Evolutionary conservation across 257 asterid species (phyloP).

Genomic region (Solanum stenotomum): DNA sequence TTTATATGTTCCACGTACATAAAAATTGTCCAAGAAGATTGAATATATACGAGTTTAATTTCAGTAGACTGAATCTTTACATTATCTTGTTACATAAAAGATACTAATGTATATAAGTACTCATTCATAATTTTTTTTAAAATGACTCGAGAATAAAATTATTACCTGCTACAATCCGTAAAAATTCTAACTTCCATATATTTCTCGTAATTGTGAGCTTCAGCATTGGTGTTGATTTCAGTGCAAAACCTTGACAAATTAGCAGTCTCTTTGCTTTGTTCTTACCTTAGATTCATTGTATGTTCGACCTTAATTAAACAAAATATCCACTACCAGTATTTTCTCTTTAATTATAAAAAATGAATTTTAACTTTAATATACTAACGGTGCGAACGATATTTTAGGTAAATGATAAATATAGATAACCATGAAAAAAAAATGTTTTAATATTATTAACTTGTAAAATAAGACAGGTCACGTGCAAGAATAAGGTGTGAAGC

Average conservation of each 20-base stretch:
- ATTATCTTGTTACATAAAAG: neutral
- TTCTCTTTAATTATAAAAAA: neutral
- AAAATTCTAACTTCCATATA: neutral
- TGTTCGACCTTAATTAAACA: constrained; percentile 27
- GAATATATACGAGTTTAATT: no score
- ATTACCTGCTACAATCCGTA: neutral
- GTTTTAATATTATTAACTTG: neutral
- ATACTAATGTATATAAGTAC: no score
- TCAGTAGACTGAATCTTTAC: neutral
- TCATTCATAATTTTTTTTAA: no score
- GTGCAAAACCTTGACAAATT: constrained; percentile 44
- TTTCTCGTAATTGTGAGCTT: neutral
- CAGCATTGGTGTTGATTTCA: constrained; percentile 32
- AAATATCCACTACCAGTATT: neutral
- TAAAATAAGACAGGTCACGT: neutral
- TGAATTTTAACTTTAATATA: neutral
- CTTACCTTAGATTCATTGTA: constrained; percentile 28
- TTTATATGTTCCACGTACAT: no score
- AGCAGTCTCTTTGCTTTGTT: constrained; percentile 33
- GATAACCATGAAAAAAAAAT: neutral
- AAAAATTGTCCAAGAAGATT: no score
- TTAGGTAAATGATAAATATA: neutral
- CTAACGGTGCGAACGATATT: neutral
- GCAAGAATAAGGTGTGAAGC: fast-evolving
- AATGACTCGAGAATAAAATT: no score